Conservation (phyloP, 2,329 filamentous ascomycete species). For the Claviceps capensis region DNA sequence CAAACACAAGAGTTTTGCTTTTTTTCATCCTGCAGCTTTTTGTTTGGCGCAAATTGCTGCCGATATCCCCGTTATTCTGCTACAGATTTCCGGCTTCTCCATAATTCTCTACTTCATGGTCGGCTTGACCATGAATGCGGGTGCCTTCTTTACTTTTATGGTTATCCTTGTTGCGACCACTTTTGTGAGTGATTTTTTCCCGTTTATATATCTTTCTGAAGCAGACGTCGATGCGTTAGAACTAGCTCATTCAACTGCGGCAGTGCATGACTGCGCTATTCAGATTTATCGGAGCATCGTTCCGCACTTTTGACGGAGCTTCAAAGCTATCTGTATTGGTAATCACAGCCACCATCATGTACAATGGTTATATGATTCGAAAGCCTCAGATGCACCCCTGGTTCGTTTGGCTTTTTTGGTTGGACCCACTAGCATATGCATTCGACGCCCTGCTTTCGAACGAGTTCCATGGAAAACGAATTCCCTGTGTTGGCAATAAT, state of each 20-base stretch:
- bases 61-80: constrained; percentile 40
- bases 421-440: constrained; percentile 54
- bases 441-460: constrained; percentile 58
- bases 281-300: constrained; percentile 39
- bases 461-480: constrained; percentile 48
- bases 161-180: constrained; percentile 34
- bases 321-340: constrained; percentile 40
- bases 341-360: constrained; percentile 41
- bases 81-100: constrained; percentile 45
- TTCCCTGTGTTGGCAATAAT: constrained; percentile 35
- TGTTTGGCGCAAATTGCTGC: constrained; percentile 42
- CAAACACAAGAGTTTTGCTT: constrained; percentile 44
- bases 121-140: constrained; percentile 35
- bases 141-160: constrained; percentile 50
- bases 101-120: constrained; percentile 52
- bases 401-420: constrained; percentile 51
- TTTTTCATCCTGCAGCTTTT: constrained; percentile 44
- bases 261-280: constrained; percentile 45
- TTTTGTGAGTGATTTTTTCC: constrained; percentile 25
- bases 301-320: constrained; percentile 42
- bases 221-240: background rate
- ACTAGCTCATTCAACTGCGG: background rate
- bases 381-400: constrained; percentile 49
- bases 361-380: constrained; percentile 50
- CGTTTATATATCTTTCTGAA: background rate